Conservation (phyloP, 352 stramenopile genomes). For the Pythium myriotylum region DNA sequence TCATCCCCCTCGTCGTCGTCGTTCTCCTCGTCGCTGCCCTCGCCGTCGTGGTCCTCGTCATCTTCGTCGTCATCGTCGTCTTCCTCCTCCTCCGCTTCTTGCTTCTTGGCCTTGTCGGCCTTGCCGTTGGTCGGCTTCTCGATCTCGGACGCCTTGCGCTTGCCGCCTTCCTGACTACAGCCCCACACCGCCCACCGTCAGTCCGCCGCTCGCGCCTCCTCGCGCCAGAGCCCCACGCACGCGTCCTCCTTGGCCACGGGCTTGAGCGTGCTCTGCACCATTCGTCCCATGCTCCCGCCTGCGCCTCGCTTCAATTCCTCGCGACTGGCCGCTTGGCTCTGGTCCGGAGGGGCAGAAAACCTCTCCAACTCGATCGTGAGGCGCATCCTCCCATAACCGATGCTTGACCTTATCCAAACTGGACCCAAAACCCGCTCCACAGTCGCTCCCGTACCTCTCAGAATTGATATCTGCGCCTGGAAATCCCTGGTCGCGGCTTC, state of each 20-base stretch:
- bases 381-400: constrained; percentile 1
- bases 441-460: neutral
- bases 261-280: constrained; percentile 31
- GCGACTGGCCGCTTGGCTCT: constrained; percentile 14
- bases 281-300: constrained; percentile 16
- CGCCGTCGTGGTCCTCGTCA: constrained; percentile 41
- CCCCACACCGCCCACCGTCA: neutral
- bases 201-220: neutral
- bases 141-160: constrained; percentile 43
- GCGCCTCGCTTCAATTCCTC: constrained; percentile 5
- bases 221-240: constrained; percentile 3
- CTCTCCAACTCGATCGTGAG: constrained; percentile 11
- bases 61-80: constrained; percentile 53
- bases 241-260: constrained; percentile 15
- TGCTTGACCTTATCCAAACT: neutral
- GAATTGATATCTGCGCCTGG: constrained; percentile 10
- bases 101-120: constrained; percentile 35
- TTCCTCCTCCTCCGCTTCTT: constrained; percentile 51
- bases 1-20: constrained; percentile 47
- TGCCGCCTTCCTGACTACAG: constrained; percentile 26
- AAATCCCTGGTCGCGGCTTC: constrained; percentile 14
- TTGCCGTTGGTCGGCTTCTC: constrained; percentile 38
- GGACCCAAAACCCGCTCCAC: neutral
- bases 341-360: neutral
- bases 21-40: constrained; percentile 34